Conservation (phyloP, 225 moss, liverwort and hornwort species). For the Physcomitrium patens region DNA sequence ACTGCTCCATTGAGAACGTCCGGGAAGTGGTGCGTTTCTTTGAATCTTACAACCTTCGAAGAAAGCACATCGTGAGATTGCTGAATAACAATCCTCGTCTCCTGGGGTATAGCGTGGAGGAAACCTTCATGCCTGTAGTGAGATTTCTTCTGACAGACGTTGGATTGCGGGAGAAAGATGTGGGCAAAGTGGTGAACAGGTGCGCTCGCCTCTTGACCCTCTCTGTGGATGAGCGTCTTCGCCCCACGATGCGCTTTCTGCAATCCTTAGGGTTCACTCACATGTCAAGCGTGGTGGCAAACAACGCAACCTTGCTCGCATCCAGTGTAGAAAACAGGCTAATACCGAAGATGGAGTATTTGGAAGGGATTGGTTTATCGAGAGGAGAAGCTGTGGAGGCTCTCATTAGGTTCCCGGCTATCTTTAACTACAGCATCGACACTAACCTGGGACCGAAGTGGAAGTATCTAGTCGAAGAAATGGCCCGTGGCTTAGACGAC, state of each 20-base stretch:
- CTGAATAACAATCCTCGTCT: constrained; percentile 74
- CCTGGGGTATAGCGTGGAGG: constrained; percentile 62
- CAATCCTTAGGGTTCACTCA: constrained; percentile 61
- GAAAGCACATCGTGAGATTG: constrained; percentile 66
- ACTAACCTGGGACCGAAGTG: constrained; percentile 76
- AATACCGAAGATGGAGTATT: constrained; percentile 73
- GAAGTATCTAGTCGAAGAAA: constrained; percentile 65
- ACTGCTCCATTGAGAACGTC: constrained; percentile 53
- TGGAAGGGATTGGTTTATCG: constrained; percentile 66
- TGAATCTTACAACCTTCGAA: constrained; percentile 50
- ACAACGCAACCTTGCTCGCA: constrained; percentile 78
- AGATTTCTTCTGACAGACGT: constrained; percentile 72
- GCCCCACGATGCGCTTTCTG: constrained; percentile 72
- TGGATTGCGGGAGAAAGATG: constrained; percentile 49
- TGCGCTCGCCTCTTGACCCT: constrained; percentile 68
- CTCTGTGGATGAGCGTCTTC: constrained; percentile 67
- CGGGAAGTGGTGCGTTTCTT: constrained; percentile 58
- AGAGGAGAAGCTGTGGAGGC: constrained; percentile 56
- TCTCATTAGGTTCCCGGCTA: constrained; percentile 76
- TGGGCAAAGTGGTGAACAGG: constrained; percentile 70
- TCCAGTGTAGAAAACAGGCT: constrained; percentile 69
- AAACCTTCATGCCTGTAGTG: constrained; percentile 51
- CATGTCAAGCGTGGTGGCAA: constrained; percentile 64
- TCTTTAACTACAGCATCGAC: constrained; percentile 87
- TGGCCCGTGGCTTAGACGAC: constrained; percentile 68